These are phyloP conservation scores for Kwoniella mangroviensis DNA, from an alignment of 768 basidiomycete genomes.

Conservation along the genomic window DNA sequence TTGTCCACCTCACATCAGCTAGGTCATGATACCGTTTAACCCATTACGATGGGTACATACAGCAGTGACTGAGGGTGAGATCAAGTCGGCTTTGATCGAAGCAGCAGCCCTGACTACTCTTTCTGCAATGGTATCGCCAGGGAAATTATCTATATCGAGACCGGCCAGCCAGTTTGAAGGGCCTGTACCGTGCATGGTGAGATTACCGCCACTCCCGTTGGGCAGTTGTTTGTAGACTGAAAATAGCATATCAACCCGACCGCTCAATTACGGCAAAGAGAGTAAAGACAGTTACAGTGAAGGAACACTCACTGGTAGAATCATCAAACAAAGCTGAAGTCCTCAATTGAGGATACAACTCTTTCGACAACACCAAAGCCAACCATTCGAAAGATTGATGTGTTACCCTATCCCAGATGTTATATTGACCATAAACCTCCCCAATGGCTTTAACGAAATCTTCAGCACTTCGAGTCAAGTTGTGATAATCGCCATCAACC, in stretches of 20 bases:
- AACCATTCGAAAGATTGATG: conserved; percentile 69
- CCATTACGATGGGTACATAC: conserved; percentile 4
- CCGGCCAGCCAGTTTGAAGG: conserved; percentile 74
- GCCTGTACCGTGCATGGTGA: conserved; percentile 56
- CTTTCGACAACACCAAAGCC: conserved; percentile 65
- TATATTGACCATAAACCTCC: conserved; percentile 16
- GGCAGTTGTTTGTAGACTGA: conserved; percentile 43
- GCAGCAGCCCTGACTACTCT: conserved; percentile 73
- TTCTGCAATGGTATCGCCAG: conserved; percentile 66
- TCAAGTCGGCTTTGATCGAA: conserved; percentile 67
- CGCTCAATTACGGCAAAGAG: conserved; percentile 56
- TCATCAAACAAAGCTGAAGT: conserved; percentile 72
- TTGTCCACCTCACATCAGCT: not conserved
- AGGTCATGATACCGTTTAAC: no score
- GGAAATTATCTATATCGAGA: conserved; percentile 67
- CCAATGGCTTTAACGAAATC: conserved; percentile 47
- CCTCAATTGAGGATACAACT: conserved; percentile 65
- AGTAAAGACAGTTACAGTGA: not conserved
- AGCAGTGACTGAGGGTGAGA: conserved; percentile 67
- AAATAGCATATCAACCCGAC: conserved; percentile 9
- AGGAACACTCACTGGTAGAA: conserved; percentile 59
- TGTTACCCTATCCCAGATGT: conserved; percentile 46
- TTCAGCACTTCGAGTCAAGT: conserved; percentile 46
- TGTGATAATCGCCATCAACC: conserved; percentile 42
- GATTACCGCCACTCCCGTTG: conserved; percentile 33